These are phyloP conservation scores for Metarhizium anisopliae DNA, from an alignment of 2,329 filamentous ascomycete genomes.

Conservation along the genomic window DNA sequence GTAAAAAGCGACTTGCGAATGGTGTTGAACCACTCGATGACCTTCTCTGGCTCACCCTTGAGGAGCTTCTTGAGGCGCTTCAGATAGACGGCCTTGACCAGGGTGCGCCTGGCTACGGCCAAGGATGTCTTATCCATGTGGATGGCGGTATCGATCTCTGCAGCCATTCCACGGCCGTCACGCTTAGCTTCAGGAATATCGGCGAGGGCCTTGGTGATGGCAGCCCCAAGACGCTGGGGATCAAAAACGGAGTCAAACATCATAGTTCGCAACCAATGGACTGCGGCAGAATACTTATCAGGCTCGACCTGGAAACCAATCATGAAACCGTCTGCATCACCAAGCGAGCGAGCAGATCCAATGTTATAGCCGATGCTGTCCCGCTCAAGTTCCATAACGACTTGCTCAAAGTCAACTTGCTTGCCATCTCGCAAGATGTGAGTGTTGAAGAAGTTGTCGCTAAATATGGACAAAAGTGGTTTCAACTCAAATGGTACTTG, in stretches of 20 bases:
- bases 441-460: conserved; percentile 89
- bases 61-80: conserved; percentile 77
- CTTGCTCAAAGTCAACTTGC: conserved; percentile 77
- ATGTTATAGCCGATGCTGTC: conserved; percentile 83
- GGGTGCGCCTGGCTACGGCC: conserved; percentile 65
- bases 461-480: conserved; percentile 76
- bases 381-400: conserved; percentile 82
- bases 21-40: conserved; percentile 69
- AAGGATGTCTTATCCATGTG: conserved; percentile 72
- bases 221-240: conserved; percentile 51
- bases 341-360: conserved; percentile 56
- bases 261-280: conserved; percentile 77
- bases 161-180: conserved; percentile 61
- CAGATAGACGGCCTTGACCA: conserved; percentile 82
- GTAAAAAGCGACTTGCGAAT: conserved; percentile 70
- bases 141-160: conserved; percentile 64
- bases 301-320: conserved; percentile 81
- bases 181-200: conserved; percentile 91
- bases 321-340: conserved; percentile 72
- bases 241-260: conserved; percentile 89
- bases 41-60: conserved; percentile 62
- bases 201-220: conserved; percentile 72
- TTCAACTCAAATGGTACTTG: conserved; percentile 72
- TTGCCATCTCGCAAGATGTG: conserved; percentile 71
- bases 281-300: conserved; percentile 73